Percentiles rank a stretch among this genome's conserved stretches.
Evolutionary conservation across 139 green algal species (phyloP).

Genomic region (Chlorella sp.): DNA sequence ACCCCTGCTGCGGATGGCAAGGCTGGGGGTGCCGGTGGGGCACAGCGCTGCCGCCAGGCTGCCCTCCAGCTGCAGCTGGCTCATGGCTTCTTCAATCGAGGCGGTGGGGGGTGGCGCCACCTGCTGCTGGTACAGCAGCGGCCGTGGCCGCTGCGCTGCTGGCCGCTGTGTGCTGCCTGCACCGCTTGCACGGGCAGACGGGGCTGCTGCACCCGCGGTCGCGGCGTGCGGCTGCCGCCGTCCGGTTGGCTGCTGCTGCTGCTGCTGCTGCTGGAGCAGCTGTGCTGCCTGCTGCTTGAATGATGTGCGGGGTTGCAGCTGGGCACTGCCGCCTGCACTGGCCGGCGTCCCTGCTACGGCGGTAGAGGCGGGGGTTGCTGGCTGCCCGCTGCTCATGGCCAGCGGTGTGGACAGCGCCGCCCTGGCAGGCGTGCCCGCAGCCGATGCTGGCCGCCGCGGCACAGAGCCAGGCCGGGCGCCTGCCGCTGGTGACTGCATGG

Average conservation of each 20-base stretch:
- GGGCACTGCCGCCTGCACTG: background rate
- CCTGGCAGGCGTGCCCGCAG: background rate
- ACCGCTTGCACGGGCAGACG: background rate
- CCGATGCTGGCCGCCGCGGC: too few species aligned
- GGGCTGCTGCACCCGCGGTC: background rate
- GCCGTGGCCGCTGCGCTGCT: background rate
- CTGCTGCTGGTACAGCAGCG: background rate
- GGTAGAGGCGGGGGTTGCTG: background rate
- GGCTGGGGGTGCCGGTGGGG: background rate
- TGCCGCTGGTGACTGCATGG: conserved; percentile 1
- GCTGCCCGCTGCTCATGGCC: background rate
- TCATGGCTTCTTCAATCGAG: background rate
- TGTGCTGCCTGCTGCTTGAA: conserved; percentile 23
- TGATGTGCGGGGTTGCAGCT: background rate
- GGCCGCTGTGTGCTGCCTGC: background rate
- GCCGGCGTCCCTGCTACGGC: background rate
- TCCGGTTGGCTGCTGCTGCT: background rate
- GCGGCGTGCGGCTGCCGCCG: background rate
- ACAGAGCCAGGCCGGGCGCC: too few species aligned
- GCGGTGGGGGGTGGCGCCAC: background rate
- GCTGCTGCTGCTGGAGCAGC: background rate
- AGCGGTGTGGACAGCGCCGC: background rate
- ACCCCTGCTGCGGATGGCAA: conserved; percentile 3
- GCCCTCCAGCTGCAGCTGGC: conserved; percentile 4
- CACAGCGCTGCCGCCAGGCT: background rate